Evolutionary conservation across 192 early-diverging fungal species (phyloP).

Genomic region (Paraglomus occultum): DNA sequence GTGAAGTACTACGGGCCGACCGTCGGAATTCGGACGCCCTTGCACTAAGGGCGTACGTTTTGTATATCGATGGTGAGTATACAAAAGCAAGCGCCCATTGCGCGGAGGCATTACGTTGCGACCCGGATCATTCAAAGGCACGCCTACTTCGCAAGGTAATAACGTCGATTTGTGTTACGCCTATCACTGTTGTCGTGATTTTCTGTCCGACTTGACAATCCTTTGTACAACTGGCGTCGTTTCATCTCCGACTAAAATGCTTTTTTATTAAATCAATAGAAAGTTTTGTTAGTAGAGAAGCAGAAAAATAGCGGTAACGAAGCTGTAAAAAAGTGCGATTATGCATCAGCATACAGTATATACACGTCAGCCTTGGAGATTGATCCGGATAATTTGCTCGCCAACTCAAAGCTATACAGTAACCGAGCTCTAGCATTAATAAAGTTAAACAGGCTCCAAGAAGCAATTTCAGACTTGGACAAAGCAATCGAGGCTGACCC

Average conservation of each 20-base stretch:
- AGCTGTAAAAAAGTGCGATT: conserved; percentile 59
- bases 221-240: neutral
- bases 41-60: conserved; percentile 60
- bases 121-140: conserved; percentile 75
- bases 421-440: conserved; percentile 72
- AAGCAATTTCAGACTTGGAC: conserved; percentile 61
- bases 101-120: conserved; percentile 64
- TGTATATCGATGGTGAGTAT: conserved; percentile 70
- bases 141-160: conserved; percentile 46
- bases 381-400: conserved; percentile 61
- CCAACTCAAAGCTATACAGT: conserved; percentile 67
- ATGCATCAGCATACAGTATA: conserved; percentile 61
- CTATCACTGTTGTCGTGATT: neutral
- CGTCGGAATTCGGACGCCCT: conserved; percentile 70
- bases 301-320: conserved; percentile 74
- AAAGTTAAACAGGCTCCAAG: conserved; percentile 59
- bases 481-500: conserved; percentile 63
- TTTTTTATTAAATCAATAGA: conserved; percentile 39
- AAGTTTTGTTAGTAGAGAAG: conserved; percentile 59
- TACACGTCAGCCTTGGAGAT: conserved; percentile 67
- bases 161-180: neutral
- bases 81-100: conserved; percentile 52
- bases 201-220: neutral
- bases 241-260: no score
- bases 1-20: conserved; percentile 59